A percentile compares a stretch with the other conserved stretches of the same genome.
Evolutionary conservation across 768 basidiomycete genomes (phyloP).

Genomic region (Lactarius vividus): DNA sequence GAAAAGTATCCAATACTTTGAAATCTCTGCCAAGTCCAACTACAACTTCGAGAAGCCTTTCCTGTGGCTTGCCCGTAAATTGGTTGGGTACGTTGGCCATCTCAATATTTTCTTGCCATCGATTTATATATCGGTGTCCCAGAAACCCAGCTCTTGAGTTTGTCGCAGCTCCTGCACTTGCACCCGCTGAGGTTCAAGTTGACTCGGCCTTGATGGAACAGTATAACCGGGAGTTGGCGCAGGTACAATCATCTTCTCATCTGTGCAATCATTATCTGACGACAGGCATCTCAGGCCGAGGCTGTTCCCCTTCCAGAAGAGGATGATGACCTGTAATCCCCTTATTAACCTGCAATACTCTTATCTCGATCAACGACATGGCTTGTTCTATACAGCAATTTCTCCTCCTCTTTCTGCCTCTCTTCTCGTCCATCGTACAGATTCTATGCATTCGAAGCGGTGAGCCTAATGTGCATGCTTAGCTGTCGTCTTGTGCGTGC

Average conservation of each 20-base stretch:
- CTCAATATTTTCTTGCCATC: no score
- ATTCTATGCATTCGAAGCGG: constrained; percentile 11
- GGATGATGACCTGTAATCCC: constrained; percentile 75
- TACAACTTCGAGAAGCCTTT: constrained; percentile 99
- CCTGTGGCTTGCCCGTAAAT: constrained; percentile 98
- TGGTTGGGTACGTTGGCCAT: constrained; percentile 74
- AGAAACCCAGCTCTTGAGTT: constrained; percentile 90
- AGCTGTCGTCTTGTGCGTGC: not conserved
- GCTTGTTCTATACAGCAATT: constrained; percentile 16
- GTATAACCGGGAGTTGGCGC: constrained; percentile 74
- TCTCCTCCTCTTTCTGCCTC: constrained; percentile 3
- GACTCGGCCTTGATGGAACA: constrained; percentile 74
- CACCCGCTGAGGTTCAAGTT: constrained; percentile 88
- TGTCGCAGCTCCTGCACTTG: constrained; percentile 93
- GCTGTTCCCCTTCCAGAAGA: constrained; percentile 96
- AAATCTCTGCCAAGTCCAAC: constrained; percentile 99
- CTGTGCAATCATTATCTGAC: constrained; percentile 13
- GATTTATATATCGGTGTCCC: constrained; percentile 4
- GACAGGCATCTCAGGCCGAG: constrained; percentile 57
- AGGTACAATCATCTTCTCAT: constrained; percentile 41
- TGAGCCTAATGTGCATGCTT: constrained; percentile 3
- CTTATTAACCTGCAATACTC: constrained; percentile 19
- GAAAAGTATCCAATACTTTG: constrained; percentile 99
- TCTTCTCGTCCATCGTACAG: constrained; percentile 4
- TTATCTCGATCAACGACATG: constrained; percentile 9